Conservation (phyloP, 208 protist genomes). For the Paratrypanosoma confusum region DNA sequence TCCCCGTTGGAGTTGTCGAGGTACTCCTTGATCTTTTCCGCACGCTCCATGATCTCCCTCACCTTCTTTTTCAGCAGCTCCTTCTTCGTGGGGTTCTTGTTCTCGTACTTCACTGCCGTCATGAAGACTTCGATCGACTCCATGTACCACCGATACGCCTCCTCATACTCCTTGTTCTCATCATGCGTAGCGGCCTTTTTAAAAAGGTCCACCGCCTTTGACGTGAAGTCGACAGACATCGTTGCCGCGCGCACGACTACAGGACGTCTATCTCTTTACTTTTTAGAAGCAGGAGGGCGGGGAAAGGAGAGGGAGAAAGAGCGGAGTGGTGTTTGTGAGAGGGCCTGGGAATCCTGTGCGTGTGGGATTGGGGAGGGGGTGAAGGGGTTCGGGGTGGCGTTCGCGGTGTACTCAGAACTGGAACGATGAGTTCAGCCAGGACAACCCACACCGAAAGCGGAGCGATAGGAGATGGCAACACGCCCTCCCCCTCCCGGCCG, state of each 20-base stretch:
- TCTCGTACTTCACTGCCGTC: slow-evolving; percentile 92
- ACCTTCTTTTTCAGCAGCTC: slow-evolving; percentile 87
- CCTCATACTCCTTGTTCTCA: slow-evolving; percentile 87
- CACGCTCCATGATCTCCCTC: slow-evolving; percentile 88
- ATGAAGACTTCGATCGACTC: slow-evolving; percentile 92
- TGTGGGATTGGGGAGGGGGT: no score
- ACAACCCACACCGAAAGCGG: no score
- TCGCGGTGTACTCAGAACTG: no score
- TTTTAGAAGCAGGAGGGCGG: background rate
- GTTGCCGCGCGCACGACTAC: background rate
- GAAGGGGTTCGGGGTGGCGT: no score
- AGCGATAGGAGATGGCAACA: no score
- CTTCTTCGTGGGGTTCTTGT: slow-evolving; percentile 91
- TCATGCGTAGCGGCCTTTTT: slow-evolving; percentile 87
- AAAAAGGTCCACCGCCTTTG: slow-evolving; percentile 89
- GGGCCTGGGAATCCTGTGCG: no score
- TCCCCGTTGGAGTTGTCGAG: slow-evolving; percentile 49
- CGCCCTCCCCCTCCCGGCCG: no score
- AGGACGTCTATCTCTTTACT: slow-evolving; percentile 2
- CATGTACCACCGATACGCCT: slow-evolving; percentile 90
- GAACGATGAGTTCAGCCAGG: no score
- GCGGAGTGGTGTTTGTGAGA: no score
- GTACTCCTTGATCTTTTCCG: slow-evolving; percentile 94
- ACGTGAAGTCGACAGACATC: slow-evolving; percentile 90
- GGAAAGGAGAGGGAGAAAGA: slow-evolving; percentile 8